These are phyloP conservation scores for Neurospora tetrasperma DNA, from an alignment of 495 filamentous ascomycete species.

Conservation along the genomic window DNA sequence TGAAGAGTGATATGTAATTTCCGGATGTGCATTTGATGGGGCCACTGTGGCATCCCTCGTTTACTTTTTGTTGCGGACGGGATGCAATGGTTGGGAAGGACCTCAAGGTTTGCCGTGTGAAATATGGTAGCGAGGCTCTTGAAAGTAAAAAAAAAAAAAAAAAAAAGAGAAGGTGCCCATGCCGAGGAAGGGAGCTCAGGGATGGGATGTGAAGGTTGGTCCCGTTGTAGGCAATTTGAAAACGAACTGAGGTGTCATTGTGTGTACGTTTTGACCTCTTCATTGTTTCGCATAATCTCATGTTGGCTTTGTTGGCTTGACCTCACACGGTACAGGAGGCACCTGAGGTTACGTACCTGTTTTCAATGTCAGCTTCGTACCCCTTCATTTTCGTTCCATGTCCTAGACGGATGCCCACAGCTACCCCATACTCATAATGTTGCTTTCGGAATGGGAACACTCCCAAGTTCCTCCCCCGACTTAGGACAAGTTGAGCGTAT, in stretches of 20 bases:
- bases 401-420: background rate
- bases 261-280: background rate
- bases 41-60: background rate
- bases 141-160: background rate
- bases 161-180: background rate
- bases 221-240: background rate
- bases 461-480: background rate
- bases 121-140: background rate
- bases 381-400: background rate
- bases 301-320: background rate
- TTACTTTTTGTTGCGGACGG: background rate
- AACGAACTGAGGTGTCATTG: background rate
- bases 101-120: background rate
- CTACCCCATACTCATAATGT: background rate
- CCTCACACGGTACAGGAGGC: background rate
- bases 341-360: background rate
- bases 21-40: background rate
- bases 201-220: background rate
- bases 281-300: background rate
- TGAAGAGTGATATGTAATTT: background rate
- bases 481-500: background rate
- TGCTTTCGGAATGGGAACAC: background rate
- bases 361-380: background rate
- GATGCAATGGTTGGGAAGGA: background rate
- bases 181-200: background rate